These are phyloP conservation scores for Candida dubliniensis DNA, from an alignment of 1,139 yeast species.

Conservation along the genomic window DNA sequence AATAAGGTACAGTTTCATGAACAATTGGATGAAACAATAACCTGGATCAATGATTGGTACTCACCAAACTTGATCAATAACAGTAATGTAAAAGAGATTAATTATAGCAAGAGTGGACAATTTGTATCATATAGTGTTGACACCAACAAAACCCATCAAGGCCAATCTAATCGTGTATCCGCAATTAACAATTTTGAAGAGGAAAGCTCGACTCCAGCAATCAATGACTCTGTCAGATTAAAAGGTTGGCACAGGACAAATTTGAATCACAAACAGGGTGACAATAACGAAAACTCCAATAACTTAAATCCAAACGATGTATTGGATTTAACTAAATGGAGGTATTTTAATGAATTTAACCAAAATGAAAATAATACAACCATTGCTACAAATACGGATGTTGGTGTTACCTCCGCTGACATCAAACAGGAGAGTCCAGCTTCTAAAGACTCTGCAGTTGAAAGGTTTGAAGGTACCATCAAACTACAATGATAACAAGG, in stretches of 20 bases:
- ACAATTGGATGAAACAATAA: conserved; percentile 28
- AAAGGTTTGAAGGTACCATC: conserved; percentile 10
- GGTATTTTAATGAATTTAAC: conserved; percentile 18
- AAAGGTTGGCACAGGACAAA: conserved; percentile 44
- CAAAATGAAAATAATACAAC: conserved; percentile 1
- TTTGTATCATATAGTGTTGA: too few species aligned
- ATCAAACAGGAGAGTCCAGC: neutral
- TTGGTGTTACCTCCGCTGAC: neutral
- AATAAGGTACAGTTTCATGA: conserved; percentile 19
- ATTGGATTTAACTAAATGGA: conserved; percentile 32
- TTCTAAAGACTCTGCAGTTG: conserved; percentile 4
- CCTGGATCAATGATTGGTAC: conserved; percentile 49
- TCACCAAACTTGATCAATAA: conserved; percentile 33
- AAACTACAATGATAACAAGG: conserved; percentile 6
- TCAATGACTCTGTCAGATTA: conserved; percentile 21
- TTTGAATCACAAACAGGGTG: conserved; percentile 17
- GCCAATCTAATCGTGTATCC: conserved; percentile 3
- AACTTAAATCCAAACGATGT: conserved; percentile 24
- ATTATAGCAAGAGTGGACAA: too few species aligned
- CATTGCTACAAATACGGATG: neutral
- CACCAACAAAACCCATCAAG: too few species aligned
- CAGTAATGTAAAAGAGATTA: conserved; percentile 18
- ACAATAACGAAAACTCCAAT: conserved; percentile 4
- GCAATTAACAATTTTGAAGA: conserved; percentile 13
- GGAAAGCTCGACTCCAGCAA: conserved; percentile 16